A percentile compares a stretch with the other conserved stretches of the same genome.
These are phyloP conservation scores for Ochetophila trinervis DNA, from an alignment of 306 rosid genomes.

Conservation along the genomic window DNA sequence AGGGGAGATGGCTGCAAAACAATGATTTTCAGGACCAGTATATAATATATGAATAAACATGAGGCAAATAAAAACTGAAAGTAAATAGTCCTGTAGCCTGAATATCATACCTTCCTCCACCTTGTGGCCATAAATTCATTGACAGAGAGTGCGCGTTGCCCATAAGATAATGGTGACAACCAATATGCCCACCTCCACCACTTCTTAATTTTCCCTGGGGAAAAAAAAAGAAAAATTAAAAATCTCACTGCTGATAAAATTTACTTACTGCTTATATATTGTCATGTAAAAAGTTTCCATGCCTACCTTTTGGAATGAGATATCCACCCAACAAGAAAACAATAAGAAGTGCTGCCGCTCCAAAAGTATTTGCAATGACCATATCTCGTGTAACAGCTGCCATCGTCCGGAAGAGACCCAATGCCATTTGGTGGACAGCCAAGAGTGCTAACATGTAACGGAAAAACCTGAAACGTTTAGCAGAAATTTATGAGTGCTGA, in stretches of 20 bases:
- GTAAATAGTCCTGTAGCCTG: conserved; percentile 18
- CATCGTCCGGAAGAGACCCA: conserved; percentile 86
- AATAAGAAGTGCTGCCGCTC: conserved; percentile 68
- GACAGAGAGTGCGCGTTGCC: conserved; percentile 69
- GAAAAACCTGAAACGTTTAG: conserved; percentile 68
- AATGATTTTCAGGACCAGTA: background rate
- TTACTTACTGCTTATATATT: background rate
- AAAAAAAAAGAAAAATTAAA: conserved; percentile 23
- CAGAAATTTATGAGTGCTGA: conserved; percentile 15
- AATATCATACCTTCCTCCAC: conserved; percentile 69
- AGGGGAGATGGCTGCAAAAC: conserved; percentile 51
- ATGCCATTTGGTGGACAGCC: conserved; percentile 81
- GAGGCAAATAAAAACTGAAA: conserved; percentile 11
- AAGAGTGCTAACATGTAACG: conserved; percentile 73
- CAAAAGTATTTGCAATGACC: conserved; percentile 85
- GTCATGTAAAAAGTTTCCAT: background rate
- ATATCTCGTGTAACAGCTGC: conserved; percentile 74
- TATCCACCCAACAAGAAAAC: conserved; percentile 80
- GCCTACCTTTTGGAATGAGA: conserved; percentile 75
- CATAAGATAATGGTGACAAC: conserved; percentile 83
- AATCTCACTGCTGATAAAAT: too few relatives aligned
- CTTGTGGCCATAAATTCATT: conserved; percentile 81
- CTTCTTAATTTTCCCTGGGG: conserved; percentile 68
- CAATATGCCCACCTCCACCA: conserved; percentile 93
- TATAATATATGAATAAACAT: background rate